Conservation (phyloP, 1,284 basidiomycete species). For the Leccinum subrobustum region DNA sequence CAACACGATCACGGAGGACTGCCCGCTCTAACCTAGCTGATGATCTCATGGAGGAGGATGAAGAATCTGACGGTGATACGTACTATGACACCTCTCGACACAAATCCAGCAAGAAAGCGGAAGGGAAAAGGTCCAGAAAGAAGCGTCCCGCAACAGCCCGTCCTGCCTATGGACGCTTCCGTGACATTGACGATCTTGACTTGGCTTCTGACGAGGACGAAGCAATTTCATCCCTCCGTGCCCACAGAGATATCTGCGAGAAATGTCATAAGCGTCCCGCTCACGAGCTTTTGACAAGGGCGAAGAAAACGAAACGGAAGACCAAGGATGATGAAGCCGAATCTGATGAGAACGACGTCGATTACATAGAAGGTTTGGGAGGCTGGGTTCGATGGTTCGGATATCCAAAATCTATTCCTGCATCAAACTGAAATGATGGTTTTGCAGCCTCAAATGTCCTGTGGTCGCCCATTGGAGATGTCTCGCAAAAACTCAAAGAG, state of each 20-base stretch:
- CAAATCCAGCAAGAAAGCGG: slow-evolving; percentile 13
- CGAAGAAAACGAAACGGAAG: slow-evolving; percentile 42
- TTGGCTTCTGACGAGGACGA: slow-evolving; percentile 59
- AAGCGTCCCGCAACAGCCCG: slow-evolving; percentile 44
- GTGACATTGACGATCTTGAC: slow-evolving; percentile 54
- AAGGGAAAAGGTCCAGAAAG: slow-evolving; percentile 29
- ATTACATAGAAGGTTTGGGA: slow-evolving; percentile 54
- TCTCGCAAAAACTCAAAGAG: slow-evolving; percentile 60
- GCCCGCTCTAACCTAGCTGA: slow-evolving; percentile 38
- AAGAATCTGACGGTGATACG: slow-evolving; percentile 34
- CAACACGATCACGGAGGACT: slow-evolving; percentile 39
- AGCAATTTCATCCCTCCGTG: slow-evolving; percentile 50
- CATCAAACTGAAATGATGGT: slow-evolving; percentile 7
- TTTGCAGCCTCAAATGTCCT: slow-evolving; percentile 68
- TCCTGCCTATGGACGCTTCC: slow-evolving; percentile 68
- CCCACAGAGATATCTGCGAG: slow-evolving; percentile 66
- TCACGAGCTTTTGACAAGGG: slow-evolving; percentile 49
- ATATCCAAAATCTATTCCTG: slow-evolving; percentile 4
- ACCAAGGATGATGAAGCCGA: slow-evolving; percentile 38
- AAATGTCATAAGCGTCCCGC: slow-evolving; percentile 64
- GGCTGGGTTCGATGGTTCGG: slow-evolving; percentile 86
- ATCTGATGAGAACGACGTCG: slow-evolving; percentile 53
- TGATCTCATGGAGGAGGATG: slow-evolving; percentile 28
- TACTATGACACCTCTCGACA: slow-evolving; percentile 32
- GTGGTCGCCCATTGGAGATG: slow-evolving; percentile 82